phyloP scores from a whole-genome alignment of 2,329 filamentous ascomycete genomes.

The Diaporthe sp. region DNA sequence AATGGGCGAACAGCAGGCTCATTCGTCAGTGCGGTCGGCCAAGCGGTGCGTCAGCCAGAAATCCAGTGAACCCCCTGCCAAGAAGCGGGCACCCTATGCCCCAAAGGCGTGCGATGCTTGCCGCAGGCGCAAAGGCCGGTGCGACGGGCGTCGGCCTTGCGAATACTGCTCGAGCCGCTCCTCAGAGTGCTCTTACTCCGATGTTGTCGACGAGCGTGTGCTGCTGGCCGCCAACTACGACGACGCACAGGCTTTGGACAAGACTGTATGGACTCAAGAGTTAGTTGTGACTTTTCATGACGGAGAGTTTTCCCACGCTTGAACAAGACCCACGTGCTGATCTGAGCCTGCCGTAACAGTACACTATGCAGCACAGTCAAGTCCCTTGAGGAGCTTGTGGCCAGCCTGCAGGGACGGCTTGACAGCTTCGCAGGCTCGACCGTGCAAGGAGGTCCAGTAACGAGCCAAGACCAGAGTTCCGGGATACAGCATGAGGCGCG shows the following conservation, averaged over 20 bases:
- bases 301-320: no score
- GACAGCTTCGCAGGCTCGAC: background rate
- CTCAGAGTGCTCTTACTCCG: background rate
- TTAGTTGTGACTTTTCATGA: background rate
- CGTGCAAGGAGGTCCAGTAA: background rate
- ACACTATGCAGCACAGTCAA: background rate
- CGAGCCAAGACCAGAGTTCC: background rate
- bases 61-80: background rate
- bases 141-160: background rate
- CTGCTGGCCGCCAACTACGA: background rate
- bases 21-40: background rate
- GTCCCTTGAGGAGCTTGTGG: background rate
- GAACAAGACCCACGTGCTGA: no score
- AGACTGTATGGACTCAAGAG: background rate
- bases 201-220: background rate
- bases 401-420: background rate
- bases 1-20: background rate
- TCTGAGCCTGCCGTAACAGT: background rate
- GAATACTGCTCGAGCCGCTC: background rate
- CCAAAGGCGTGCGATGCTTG: background rate
- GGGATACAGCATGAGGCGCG: background rate
- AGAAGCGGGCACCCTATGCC: background rate
- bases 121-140: background rate
- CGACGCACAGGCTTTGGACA: background rate
- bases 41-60: background rate